Evolutionary conservation across 805 yeast species (phyloP), one percentile per base, ranked within the genome.

Genomic region (Ogataea corticis): DNA sequence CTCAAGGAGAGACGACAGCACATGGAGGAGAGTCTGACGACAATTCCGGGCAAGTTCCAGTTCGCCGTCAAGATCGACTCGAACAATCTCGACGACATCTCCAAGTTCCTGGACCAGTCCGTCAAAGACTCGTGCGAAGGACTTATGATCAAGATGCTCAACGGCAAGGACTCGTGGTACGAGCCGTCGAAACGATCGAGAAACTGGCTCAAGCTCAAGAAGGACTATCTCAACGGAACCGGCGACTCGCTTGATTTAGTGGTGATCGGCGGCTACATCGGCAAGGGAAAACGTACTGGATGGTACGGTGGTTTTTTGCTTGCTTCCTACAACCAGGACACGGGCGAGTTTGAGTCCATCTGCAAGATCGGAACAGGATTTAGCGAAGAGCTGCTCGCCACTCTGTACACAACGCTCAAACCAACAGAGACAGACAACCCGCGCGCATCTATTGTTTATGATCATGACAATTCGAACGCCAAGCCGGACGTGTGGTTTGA

Each of bases 321-420:
- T 41, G 98, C 96, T 0, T 85, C 95, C 25, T 92, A 89, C 61
- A 94, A 94, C 59, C 82, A 82, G 45, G 97, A 92, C 46, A 79
- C 89, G 0, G 98, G 95, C 17, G 97, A 91, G 58, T 89, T 79
- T 62, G 98, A 94, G 65, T 87, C 97, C 0, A 85, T 96, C 33
- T 94, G 99, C 70, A 94, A 94, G 64, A 91, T 95, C 44, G 99
- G 99, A 38, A 94, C 99, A 0, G 99, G 99, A 0, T 94, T 94
- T 61, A 80, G 90, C 33, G 99, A 94, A 54, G 97, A 85, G 52
- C 77, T 82, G 58, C 72, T 94, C 46, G 80, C 79, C 29, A 67
- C 67, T 21, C 63, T 94, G 27, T 73, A 83, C 56, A 77, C 75
- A 19, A 72, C 72, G 39, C 72, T 94, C 46, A 79, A 83, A 33